phyloP scores from a whole-genome alignment of 352 stramenopile genomes.

The Phytophthora crassamura region DNA sequence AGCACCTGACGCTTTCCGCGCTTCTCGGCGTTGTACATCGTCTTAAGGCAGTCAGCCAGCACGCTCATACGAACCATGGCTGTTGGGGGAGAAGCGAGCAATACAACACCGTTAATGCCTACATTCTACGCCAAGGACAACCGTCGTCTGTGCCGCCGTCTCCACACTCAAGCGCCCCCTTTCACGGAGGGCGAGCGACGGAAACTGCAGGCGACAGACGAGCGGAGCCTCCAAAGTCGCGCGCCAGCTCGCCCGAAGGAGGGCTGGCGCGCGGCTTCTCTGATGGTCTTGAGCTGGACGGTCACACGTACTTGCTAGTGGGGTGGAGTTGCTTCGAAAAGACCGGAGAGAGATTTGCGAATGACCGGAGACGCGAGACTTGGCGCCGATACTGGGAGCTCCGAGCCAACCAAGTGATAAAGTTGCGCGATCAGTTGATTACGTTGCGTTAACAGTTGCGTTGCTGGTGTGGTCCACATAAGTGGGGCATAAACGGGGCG shows the following conservation, averaged over 20 bases:
- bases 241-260: constrained; percentile 36
- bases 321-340: constrained; percentile 34
- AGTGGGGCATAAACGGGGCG: background rate
- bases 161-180: constrained; percentile 29
- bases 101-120: constrained; percentile 53
- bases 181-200: constrained; percentile 13
- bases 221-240: constrained; percentile 73
- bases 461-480: background rate
- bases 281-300: constrained; percentile 3
- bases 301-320: constrained; percentile 43
- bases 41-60: constrained; percentile 99
- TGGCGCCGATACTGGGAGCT: background rate
- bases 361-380: constrained; percentile 10
- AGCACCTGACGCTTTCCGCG: constrained; percentile 99
- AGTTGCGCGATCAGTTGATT: background rate
- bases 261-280: constrained; percentile 38
- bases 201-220: constrained; percentile 11
- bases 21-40: constrained; percentile 99
- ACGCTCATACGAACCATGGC: constrained; percentile 99
- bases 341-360: constrained; percentile 51
- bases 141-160: constrained; percentile 25
- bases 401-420: background rate
- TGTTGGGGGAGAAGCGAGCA: constrained; percentile 31
- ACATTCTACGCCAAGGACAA: constrained; percentile 67
- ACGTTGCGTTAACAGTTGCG: background rate